These are phyloP conservation scores for Castanea sativa DNA, from an alignment of 306 rosid species.

Conservation along the genomic window DNA sequence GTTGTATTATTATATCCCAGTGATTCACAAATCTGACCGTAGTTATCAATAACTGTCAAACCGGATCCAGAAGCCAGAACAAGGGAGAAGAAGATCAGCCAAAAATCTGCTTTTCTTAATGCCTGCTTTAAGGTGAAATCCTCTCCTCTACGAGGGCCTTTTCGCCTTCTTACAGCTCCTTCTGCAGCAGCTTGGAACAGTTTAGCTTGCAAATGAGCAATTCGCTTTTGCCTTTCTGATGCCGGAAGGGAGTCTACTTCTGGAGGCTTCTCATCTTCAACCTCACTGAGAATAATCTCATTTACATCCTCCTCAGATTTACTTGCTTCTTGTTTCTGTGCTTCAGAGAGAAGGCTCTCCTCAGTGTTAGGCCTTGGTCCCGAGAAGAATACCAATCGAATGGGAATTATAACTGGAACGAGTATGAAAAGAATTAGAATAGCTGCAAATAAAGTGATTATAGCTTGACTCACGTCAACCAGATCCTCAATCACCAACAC, in stretches of 20 bases:
- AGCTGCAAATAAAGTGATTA: slow-evolving; percentile 29
- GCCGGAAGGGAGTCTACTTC: slow-evolving; percentile 49
- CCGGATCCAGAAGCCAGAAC: slow-evolving; percentile 72
- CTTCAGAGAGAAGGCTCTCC: slow-evolving; percentile 48
- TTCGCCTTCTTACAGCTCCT: slow-evolving; percentile 50
- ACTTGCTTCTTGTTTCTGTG: slow-evolving; percentile 17
- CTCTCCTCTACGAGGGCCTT: slow-evolving; percentile 83
- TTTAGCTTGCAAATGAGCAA: slow-evolving; percentile 54
- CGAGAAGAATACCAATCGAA: slow-evolving; percentile 52
- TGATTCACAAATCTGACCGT: slow-evolving; percentile 82
- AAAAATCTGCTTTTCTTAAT: slow-evolving; percentile 64
- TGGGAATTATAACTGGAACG: slow-evolving; percentile 56
- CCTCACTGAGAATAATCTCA: slow-evolving; percentile 40
- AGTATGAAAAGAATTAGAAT: slow-evolving; percentile 43
- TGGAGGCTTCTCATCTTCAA: slow-evolving; percentile 48
- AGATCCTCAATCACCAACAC: slow-evolving; percentile 55
- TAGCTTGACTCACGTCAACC: slow-evolving; percentile 34
- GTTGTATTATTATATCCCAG: slow-evolving; percentile 53
- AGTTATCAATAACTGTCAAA: slow-evolving; percentile 75
- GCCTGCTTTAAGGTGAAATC: slow-evolving; percentile 71
- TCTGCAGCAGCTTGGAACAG: slow-evolving; percentile 55
- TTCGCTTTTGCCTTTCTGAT: slow-evolving; percentile 53
- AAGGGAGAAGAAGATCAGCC: slow-evolving; percentile 66
- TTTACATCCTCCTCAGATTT: slow-evolving; percentile 14
- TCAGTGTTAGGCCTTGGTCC: slow-evolving; percentile 30